Base-by-base conservation (phyloP, 257 asterid genomes). In the Ballota nigra region DNA sequence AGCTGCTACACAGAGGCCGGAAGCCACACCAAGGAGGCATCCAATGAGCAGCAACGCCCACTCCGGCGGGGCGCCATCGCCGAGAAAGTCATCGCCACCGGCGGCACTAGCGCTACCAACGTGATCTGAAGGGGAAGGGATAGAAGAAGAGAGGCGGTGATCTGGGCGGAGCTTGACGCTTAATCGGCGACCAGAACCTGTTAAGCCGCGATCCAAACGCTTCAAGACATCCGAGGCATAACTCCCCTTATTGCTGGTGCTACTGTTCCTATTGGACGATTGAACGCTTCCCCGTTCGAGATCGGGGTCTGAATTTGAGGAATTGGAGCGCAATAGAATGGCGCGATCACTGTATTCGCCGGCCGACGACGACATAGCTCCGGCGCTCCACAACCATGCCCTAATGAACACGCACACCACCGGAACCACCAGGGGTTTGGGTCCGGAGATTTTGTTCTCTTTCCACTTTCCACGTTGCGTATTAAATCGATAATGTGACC, bases 1-100 rank as follows among this genome's bases (percentile, higher is more conserved):
- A 10, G 83, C 88, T 6, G 99, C 98, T 22, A 92, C 99, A 43
- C 94, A 86, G 31, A 95, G 95, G 13, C 99, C 98, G 33, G 98
- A 84, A 52, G 99, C 98, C 28, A 95, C 87, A 26, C 99, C 99
- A 23, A 92, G 95, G 29, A 92, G 88, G 75, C 99, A 95, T 4
- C 98, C 99, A 40, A 95, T 77, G 28, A 95, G 92, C 72, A 95
- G 82, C 83, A 95, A 77, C 16, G 99, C 99, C 98, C 99, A 95
- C 85, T 95, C 98, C 13, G 98, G 98, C 56, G 98, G 98, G 20
- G 98, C 96, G 47, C 96, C 86, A 63, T 89, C 95, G 19, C 86
- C 96, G 9, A 88, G 89, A 33, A 78, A 69, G 76, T 92, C 97
- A 55, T 88, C 96, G 1, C 80, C 83, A 22, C 53, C 74, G 7